Base-by-base conservation (phyloP, 176 grass and related monocot genomes). In the Musa beccarii region DNA sequence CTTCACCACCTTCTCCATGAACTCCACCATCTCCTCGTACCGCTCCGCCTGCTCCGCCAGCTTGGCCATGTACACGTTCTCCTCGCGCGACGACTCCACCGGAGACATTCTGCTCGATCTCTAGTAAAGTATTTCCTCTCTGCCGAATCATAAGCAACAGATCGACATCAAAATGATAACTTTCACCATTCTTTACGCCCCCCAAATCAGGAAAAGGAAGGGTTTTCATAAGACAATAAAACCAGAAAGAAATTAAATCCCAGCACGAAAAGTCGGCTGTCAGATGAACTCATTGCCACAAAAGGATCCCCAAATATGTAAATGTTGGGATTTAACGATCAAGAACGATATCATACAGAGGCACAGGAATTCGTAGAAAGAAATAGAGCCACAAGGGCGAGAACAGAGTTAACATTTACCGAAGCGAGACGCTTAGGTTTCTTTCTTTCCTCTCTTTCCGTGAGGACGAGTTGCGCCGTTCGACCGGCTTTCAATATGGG, bases 1-100 rank as follows among this genome's bases (percentile, higher is more conserved):
- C 73, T 84, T 88, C n/a, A 70, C 86, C 29, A 88, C 86, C 53
- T 88, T 88, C 82, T 88, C 86, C 86, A 88, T 88, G 78, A 88
- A 88, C 14, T 88, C 86, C 0, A 88, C 86, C 86, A 88, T 84
- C 34, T 88, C 86, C 82, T 88, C 86, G 0, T 88, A 88, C 57
- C 86, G 68, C 78, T 88, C 86, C 13, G 86, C 86, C 75, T 88
- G 86, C 79, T 88, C 86, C 0, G 86, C 86, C 5, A 88, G 86
- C 79, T 88, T 88, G 75, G 86, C 86, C 81, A 84, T 74, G 77
- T 88, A 88, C 75, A 88, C 86, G 78, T 88, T 84, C 53, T 84
- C 78, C 69, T 88, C 86, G 54, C 82, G 86, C 14, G 82, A 65
- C 72, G 82, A 79, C n/a, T 69, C 67, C 67, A 69, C 43, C 34